Percentiles rank a stretch among this genome's conserved stretches.
Evolutionary conservation across 1,284 basidiomycete genomes (phyloP).

Genomic region (Cronartium ribicola): DNA sequence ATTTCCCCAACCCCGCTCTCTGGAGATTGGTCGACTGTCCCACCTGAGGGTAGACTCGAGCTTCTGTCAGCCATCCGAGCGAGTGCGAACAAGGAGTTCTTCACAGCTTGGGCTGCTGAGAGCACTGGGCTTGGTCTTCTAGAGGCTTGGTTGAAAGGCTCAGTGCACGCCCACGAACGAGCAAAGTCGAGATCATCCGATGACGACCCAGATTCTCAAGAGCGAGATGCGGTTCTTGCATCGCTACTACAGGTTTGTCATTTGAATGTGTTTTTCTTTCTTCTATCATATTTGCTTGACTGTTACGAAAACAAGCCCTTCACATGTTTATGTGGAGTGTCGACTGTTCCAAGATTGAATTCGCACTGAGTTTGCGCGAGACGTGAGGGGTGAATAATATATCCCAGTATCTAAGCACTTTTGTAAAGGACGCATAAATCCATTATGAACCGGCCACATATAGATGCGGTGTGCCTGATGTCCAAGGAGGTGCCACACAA

Average conservation of each 20-base stretch:
- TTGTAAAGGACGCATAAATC: too few species aligned
- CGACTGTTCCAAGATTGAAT: too few species aligned
- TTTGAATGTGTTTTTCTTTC: not conserved
- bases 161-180: conserved; percentile 32
- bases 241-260: conserved; percentile 32
- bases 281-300: not conserved
- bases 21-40: conserved; percentile 41
- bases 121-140: conserved; percentile 26
- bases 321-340: too few species aligned
- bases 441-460: too few species aligned
- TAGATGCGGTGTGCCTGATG: not conserved
- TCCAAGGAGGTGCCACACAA: not conserved
- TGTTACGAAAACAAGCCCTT: not conserved
- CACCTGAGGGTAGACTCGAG: conserved; percentile 36
- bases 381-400: too few species aligned
- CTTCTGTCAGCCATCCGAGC: conserved; percentile 33
- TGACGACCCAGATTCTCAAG: conserved; percentile 4
- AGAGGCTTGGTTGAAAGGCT: conserved; percentile 37
- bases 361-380: too few species aligned
- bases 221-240: conserved; percentile 21
- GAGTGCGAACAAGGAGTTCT: conserved; percentile 29
- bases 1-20: conserved; percentile 23
- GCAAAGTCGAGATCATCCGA: conserved; percentile 20
- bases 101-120: conserved; percentile 28
- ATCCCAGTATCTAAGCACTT: too few species aligned